phyloP scores from a whole-genome alignment of 2,329 filamentous ascomycete genomes.

The Dactylellina leptospora region DNA sequence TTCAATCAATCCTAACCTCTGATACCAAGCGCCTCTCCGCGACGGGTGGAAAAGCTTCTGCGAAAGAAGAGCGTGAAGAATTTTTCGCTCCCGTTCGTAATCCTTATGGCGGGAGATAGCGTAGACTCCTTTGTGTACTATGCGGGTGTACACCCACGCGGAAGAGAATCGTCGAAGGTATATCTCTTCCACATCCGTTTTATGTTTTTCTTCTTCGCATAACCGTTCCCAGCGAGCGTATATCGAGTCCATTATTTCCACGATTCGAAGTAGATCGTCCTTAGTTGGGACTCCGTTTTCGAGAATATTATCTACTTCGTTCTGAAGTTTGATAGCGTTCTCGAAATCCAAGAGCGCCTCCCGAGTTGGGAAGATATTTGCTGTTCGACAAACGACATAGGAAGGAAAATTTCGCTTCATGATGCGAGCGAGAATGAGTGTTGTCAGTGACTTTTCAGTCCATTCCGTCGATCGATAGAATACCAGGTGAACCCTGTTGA shows the following conservation, averaged over 20 bases:
- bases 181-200: slow-evolving; percentile 71
- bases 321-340: slow-evolving; percentile 81
- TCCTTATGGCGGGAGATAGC: slow-evolving; percentile 84
- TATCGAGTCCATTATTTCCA: slow-evolving; percentile 76
- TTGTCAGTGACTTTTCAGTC: slow-evolving; percentile 95
- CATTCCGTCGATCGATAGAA: slow-evolving; percentile 96
- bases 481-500: slow-evolving; percentile 92
- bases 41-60: slow-evolving; percentile 87
- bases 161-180: slow-evolving; percentile 91
- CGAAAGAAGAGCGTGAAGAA: slow-evolving; percentile 77
- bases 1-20: slow-evolving; percentile 90
- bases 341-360: slow-evolving; percentile 85
- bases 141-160: slow-evolving; percentile 90
- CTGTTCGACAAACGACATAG: slow-evolving; percentile 88
- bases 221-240: slow-evolving; percentile 82
- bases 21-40: slow-evolving; percentile 90
- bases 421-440: slow-evolving; percentile 91
- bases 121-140: slow-evolving; percentile 85
- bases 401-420: slow-evolving; percentile 85
- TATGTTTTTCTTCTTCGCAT: slow-evolving; percentile 76
- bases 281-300: slow-evolving; percentile 78
- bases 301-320: slow-evolving; percentile 79
- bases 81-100: slow-evolving; percentile 76
- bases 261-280: slow-evolving; percentile 72
- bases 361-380: slow-evolving; percentile 85